A percentile compares a stretch with the other conserved stretches of the same genome.
Conservation (phyloP, 192 early-diverging fungal genomes). For the Coemansia sp. region DNA sequence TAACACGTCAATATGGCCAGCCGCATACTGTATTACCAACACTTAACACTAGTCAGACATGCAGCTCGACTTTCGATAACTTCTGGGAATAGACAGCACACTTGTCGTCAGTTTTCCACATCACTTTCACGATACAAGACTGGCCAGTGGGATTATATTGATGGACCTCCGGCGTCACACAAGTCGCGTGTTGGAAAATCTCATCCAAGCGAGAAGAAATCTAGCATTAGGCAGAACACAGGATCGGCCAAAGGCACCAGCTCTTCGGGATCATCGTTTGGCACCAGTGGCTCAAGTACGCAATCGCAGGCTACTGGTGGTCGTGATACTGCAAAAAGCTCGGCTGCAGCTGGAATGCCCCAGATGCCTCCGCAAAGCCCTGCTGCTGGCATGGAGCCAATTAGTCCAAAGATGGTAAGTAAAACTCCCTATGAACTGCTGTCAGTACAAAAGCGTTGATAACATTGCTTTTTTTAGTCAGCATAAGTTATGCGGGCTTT, state of each 20-base stretch:
- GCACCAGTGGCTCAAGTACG: slow-evolving; percentile 14
- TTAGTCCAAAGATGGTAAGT: slow-evolving; percentile 52
- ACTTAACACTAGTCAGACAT: neutral
- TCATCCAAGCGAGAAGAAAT: slow-evolving; percentile 7
- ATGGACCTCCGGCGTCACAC: slow-evolving; percentile 20
- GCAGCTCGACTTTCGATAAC: neutral
- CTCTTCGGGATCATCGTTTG: neutral
- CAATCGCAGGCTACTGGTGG: slow-evolving; percentile 11
- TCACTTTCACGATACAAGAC: slow-evolving; percentile 12
- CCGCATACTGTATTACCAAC: slow-evolving; percentile 28
- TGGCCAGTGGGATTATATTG: slow-evolving; percentile 53
- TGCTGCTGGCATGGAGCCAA: slow-evolving; percentile 35
- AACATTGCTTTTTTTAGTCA: neutral
- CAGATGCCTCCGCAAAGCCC: slow-evolving; percentile 6
- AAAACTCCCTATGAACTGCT: neutral
- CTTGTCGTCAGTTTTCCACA: slow-evolving; percentile 3
- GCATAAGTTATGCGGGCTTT: neutral
- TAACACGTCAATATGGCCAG: slow-evolving; percentile 21
- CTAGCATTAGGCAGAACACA: neutral
- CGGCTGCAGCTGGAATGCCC: slow-evolving; percentile 4
- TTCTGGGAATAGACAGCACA: neutral
- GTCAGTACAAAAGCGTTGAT: neutral
- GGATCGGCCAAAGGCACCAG: neutral
- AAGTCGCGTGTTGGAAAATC: neutral
- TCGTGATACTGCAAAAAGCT: slow-evolving; percentile 13